Percentiles rank a stretch among this genome's conserved stretches.
phyloP scores from a whole-genome alignment of 805 yeast species.

The Hanseniaspora lachancei region DNA sequence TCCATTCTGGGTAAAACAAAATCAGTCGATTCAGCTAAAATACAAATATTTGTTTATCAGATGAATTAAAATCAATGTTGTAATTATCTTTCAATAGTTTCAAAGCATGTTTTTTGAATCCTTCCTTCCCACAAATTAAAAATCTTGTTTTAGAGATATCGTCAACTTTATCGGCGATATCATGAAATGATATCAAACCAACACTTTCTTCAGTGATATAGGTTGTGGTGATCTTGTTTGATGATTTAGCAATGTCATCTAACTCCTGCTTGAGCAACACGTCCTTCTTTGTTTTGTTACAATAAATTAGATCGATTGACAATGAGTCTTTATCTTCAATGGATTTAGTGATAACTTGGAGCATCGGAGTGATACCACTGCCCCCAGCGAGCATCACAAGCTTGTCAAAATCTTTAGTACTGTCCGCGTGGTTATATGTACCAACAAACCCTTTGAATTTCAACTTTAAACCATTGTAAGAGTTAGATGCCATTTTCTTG shows the following conservation, averaged over 20 bases:
- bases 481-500: slow-evolving; percentile 39
- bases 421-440: slow-evolving; percentile 39
- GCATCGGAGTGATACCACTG: slow-evolving; percentile 79
- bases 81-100: slow-evolving; percentile 48
- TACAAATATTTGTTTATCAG: slow-evolving; percentile 47
- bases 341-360: slow-evolving; percentile 61
- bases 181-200: slow-evolving; percentile 1
- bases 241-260: slow-evolving; percentile 51
- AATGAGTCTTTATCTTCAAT: slow-evolving; percentile 55
- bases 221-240: slow-evolving; percentile 48
- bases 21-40: slow-evolving; percentile 26
- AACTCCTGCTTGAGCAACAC: slow-evolving; percentile 58
- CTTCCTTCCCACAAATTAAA: slow-evolving; percentile 64
- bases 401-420: slow-evolving; percentile 43
- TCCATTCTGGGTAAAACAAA: not conserved
- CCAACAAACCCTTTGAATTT: slow-evolving; percentile 74
- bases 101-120: slow-evolving; percentile 45
- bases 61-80: slow-evolving; percentile 30
- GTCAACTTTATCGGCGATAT: slow-evolving; percentile 1
- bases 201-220: slow-evolving; percentile 30
- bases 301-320: slow-evolving; percentile 48
- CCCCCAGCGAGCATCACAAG: slow-evolving; percentile 72
- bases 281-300: slow-evolving; percentile 66
- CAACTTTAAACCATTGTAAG: slow-evolving; percentile 34
- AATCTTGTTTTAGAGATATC: slow-evolving; percentile 35